phyloP scores from a whole-genome alignment of 78 protist species.

The Dictyostelium brefeldianum region DNA sequence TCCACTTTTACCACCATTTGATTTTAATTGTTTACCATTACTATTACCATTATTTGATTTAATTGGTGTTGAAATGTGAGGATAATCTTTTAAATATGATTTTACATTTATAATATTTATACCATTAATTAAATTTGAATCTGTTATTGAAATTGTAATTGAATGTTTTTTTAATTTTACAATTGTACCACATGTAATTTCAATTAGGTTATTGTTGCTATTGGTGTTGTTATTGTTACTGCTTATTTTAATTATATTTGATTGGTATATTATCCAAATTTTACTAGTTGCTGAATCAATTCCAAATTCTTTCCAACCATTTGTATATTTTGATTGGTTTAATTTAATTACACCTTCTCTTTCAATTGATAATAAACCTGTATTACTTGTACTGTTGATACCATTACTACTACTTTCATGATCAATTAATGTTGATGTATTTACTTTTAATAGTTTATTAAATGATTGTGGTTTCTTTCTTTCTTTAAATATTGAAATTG shows the following conservation, averaged over 20 bases:
- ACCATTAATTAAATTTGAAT: constrained; percentile 45
- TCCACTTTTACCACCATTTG: neutral
- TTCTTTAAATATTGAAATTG: constrained; percentile 62
- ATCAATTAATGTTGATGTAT: neutral
- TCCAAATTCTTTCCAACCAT: constrained; percentile 83
- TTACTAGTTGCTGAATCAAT: constrained; percentile 5
- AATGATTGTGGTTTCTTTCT: constrained; percentile 41
- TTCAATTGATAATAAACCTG: neutral
- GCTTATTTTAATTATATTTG: constrained; percentile 42
- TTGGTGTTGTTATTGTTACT: neutral
- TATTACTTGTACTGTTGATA: neutral
- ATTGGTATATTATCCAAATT: constrained; percentile 58
- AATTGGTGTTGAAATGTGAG: neutral
- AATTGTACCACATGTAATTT: constrained; percentile 37
- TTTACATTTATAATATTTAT: constrained; percentile 43
- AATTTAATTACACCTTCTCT: constrained; percentile 60
- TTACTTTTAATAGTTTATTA: constrained; percentile 13
- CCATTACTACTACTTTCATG: neutral
- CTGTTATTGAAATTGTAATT: neutral
- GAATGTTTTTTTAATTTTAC: constrained; percentile 35
- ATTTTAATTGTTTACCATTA: too few relatives aligned
- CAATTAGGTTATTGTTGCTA: constrained; percentile 34
- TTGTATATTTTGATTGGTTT: constrained; percentile 5
- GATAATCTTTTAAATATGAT: constrained; percentile 51
- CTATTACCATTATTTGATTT: neutral